These are phyloP conservation scores for Colletotrichum aenigma DNA, from an alignment of 2,329 filamentous ascomycete genomes.

Conservation along the genomic window DNA sequence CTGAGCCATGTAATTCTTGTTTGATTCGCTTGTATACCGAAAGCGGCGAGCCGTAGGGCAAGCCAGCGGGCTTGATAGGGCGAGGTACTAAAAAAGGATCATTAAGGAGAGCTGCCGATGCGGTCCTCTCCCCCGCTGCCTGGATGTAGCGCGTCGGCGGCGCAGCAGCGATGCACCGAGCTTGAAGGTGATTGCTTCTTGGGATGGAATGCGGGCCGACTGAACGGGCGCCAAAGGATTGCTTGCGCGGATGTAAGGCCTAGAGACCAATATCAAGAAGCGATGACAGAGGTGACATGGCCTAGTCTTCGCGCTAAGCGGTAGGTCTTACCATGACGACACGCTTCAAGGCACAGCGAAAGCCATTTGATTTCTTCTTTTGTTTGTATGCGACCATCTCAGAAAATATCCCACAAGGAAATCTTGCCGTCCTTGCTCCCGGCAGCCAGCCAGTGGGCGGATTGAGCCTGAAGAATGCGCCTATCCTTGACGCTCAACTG, in stretches of 20 bases:
- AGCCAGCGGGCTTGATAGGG: not conserved
- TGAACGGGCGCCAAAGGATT: not conserved
- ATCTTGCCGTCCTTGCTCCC: constrained; percentile 96
- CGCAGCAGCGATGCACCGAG: not conserved
- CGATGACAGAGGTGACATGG: not conserved
- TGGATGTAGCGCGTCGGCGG: not conserved
- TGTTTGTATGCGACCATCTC: constrained; percentile 20
- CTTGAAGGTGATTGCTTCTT: not conserved
- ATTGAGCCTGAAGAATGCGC: constrained; percentile 66
- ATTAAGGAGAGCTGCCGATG: not conserved
- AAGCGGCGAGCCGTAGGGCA: not conserved
- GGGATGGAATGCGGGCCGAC: not conserved
- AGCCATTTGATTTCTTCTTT: not conserved
- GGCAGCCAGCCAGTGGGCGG: constrained; percentile 85
- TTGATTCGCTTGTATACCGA: not conserved
- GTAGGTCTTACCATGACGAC: not conserved
- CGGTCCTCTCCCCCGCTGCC: not conserved
- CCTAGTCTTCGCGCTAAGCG: not conserved
- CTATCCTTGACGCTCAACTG: constrained; percentile 63
- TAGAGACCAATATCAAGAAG: not conserved
- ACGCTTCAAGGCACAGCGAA: not conserved
- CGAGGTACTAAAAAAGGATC: not conserved
- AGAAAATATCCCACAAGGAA: constrained; percentile 95
- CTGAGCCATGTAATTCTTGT: not conserved
- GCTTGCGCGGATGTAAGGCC: not conserved